phyloP scores from a whole-genome alignment of 768 basidiomycete genomes.

The Suillus americanus region DNA sequence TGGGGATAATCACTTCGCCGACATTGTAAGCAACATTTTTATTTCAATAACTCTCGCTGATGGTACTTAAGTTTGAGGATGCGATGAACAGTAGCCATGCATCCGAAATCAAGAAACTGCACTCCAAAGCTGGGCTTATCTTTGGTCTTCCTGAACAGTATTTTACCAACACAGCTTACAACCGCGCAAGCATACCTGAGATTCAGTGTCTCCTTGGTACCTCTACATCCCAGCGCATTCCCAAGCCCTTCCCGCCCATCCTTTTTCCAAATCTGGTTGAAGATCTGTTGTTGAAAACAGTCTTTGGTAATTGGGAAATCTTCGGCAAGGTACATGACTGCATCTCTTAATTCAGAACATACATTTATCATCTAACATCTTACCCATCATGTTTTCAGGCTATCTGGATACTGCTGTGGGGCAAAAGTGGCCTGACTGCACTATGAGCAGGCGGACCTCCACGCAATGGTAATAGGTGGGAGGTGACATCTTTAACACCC shows the following conservation, averaged over 20 bases:
- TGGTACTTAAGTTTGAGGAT: not conserved
- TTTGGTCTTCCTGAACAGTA: constrained; percentile 2
- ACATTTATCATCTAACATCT: not conserved
- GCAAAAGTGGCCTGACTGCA: not conserved
- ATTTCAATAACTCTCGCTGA: not conserved
- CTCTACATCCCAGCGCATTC: not conserved
- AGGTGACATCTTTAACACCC: constrained; percentile 2
- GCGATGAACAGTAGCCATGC: not conserved
- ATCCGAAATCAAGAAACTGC: not conserved
- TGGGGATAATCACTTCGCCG: no score
- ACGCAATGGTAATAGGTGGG: not conserved
- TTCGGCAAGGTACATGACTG: constrained; percentile 1
- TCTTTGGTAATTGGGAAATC: constrained; percentile 3
- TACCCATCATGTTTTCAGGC: not conserved
- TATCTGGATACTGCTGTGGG: not conserved
- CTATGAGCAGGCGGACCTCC: not conserved
- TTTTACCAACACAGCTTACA: not conserved
- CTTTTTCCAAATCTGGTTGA: not conserved
- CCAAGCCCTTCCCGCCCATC: not conserved
- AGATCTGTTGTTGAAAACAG: not conserved
- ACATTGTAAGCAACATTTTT: no score
- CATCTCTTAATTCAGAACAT: not conserved
- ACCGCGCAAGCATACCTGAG: not conserved
- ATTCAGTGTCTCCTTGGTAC: not conserved
- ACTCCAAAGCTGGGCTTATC: not conserved